Evolutionary conservation across 495 filamentous ascomycete genomes (phyloP).

Genomic region (Penicillium dipodomyicola): DNA sequence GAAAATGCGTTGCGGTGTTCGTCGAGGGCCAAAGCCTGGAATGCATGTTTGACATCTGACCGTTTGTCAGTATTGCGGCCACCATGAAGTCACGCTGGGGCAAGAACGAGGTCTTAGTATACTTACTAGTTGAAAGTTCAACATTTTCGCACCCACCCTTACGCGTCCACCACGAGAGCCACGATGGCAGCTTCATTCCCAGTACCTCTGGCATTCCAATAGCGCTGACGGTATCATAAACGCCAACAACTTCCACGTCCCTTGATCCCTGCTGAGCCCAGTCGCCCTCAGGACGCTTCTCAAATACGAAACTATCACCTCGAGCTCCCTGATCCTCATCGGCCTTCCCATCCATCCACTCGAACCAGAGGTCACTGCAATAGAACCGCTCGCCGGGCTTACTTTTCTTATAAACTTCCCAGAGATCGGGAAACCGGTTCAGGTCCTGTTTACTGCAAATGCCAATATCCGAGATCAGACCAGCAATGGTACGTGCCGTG

Average conservation of each 20-base stretch:
- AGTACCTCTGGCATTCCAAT: slow-evolving; percentile 27
- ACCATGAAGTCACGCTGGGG: background rate
- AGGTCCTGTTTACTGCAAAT: slow-evolving; percentile 41
- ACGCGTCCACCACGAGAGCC: background rate
- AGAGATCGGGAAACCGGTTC: slow-evolving; percentile 45
- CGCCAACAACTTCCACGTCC: slow-evolving; percentile 51
- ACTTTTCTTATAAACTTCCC: slow-evolving; percentile 46
- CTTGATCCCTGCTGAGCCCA: slow-evolving; percentile 21
- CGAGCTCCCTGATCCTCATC: slow-evolving; percentile 26
- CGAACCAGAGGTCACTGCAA: slow-evolving; percentile 11
- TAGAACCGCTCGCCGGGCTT: slow-evolving; percentile 23
- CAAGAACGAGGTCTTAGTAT: background rate
- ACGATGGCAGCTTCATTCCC: slow-evolving; percentile 19
- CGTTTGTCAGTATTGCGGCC: slow-evolving; percentile 14
- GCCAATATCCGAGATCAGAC: slow-evolving; percentile 52
- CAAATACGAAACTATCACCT: slow-evolving; percentile 13
- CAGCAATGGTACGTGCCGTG: slow-evolving; percentile 56
- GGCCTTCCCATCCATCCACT: slow-evolving; percentile 19
- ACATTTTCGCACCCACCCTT: background rate
- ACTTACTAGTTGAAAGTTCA: slow-evolving; percentile 19
- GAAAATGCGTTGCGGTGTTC: slow-evolving; percentile 52
- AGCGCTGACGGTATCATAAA: slow-evolving; percentile 60
- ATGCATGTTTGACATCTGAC: slow-evolving; percentile 53
- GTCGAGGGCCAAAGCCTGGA: slow-evolving; percentile 59
- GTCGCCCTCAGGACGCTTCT: slow-evolving; percentile 10